Conservation (phyloP, 2,329 filamentous ascomycete genomes). For the Colletotrichum sp. region DNA sequence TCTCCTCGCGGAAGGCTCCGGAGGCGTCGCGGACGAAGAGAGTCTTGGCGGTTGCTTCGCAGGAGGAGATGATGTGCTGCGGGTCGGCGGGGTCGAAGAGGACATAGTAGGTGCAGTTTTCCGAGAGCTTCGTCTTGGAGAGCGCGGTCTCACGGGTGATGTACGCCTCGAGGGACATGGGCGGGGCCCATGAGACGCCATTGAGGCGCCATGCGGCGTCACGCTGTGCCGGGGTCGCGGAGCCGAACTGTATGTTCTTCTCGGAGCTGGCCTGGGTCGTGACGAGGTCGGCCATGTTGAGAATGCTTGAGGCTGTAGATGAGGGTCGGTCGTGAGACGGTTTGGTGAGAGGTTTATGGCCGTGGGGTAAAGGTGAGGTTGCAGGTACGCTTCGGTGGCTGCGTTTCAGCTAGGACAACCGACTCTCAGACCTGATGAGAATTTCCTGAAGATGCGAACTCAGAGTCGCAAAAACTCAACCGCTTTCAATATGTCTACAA, state of each 20-base stretch:
- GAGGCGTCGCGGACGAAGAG: slow-evolving; percentile 28
- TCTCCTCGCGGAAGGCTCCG: slow-evolving; percentile 27
- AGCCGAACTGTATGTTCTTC: slow-evolving; percentile 28
- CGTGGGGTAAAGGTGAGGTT: background rate
- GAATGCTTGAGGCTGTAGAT: background rate
- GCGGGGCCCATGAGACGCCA: slow-evolving; percentile 31
- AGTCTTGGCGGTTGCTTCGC: slow-evolving; percentile 26
- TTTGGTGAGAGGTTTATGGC: background rate
- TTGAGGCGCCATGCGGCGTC: slow-evolving; percentile 34
- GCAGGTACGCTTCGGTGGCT: background rate
- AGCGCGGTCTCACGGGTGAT: slow-evolving; percentile 31
- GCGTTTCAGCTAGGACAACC: background rate
- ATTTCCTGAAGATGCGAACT: background rate
- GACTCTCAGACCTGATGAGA: background rate
- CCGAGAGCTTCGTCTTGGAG: slow-evolving; percentile 29
- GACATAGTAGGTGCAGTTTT: slow-evolving; percentile 34
- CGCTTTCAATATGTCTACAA: background rate
- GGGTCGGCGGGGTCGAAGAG: slow-evolving; percentile 31
- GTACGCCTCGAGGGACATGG: slow-evolving; percentile 31
- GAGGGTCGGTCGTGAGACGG: background rate
- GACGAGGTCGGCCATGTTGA: slow-evolving; percentile 6
- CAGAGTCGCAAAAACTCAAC: background rate
- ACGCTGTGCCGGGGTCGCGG: slow-evolving; percentile 32
- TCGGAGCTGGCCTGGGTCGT: background rate
- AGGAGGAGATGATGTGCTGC: slow-evolving; percentile 36